Percentiles rank a stretch among this genome's conserved stretches.
These are phyloP conservation scores for Botrytis paeoniae DNA, from an alignment of 2,329 filamentous ascomycete genomes.

Conservation along the genomic window DNA sequence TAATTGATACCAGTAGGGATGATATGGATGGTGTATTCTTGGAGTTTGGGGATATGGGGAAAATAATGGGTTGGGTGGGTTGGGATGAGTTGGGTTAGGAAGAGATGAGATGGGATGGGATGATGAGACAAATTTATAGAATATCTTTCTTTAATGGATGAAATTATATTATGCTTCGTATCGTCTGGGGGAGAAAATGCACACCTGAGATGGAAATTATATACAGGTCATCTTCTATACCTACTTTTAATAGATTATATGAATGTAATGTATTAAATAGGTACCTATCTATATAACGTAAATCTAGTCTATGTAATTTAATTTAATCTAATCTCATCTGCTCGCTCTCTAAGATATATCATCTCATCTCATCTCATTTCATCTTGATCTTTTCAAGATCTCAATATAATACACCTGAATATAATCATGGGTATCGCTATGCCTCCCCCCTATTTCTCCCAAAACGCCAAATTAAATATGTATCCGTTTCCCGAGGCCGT, in stretches of 20 bases:
- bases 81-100: background rate
- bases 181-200: background rate
- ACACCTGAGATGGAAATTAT: background rate
- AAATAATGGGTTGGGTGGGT: background rate
- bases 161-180: background rate
- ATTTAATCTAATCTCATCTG: background rate
- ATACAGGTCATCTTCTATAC: background rate
- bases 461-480: background rate
- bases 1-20: conserved; percentile 10
- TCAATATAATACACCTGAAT: too few species aligned
- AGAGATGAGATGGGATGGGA: background rate
- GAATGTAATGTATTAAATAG: background rate
- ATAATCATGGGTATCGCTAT: background rate
- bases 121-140: background rate
- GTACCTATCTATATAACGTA: background rate
- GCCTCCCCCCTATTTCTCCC: background rate
- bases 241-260: background rate
- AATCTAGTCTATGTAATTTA: background rate
- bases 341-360: background rate
- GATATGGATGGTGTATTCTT: background rate
- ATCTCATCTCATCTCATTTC: background rate
- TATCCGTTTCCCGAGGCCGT: background rate
- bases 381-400: too few species aligned
- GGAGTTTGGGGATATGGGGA: background rate
- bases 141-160: background rate